Evolutionary conservation across 23 red algal genomes (phyloP), one percentile per base, ranked within the genome.

Genomic region (Gracilaria domingensis): DNA sequence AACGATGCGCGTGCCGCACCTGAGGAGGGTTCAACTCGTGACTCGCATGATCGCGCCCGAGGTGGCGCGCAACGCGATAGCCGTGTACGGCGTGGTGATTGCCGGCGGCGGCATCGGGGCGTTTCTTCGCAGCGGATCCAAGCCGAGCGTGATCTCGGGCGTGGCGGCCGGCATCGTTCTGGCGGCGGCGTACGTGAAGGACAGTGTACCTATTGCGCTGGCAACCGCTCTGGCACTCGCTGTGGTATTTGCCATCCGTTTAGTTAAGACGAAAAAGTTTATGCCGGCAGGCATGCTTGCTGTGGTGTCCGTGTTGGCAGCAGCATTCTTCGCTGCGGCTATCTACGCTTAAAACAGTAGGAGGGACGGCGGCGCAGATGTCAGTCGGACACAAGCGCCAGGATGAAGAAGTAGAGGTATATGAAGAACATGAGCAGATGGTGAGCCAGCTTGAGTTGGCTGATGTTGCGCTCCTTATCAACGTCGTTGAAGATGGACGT

Each of bases 391-490:
- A 72, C 66, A 12, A 86, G 65, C 35, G 76, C 76, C 14, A 94
- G 54, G 74, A 94, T 94, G 49, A 94, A 94, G 45, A 61, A 88
- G 77, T 94, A 94, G 20, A 98, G 78, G 47, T 96, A 96, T 42
- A 96, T 45, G 89, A 99, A 99, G 74, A 99, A 99, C 44, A 89
- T 89, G 64, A 93, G 40, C 3, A 96, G 51, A 50, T 95, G 95
- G 80, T 90, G 91, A 45, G 76, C 88, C 54, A 99, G 87, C 48
- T 99, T 99, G 55, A 88, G 54, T 47, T 93, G 72, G 12, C 79
- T 72, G n/a, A 96, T 71, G 28, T 40, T 35, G 61, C 90, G 91
- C 44, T 93, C 91, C 34, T 66, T 38, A 12, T 77, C 58, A 23
- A 99, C 80, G 34, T 92, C 57, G 65, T 81, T 90, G 66, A 99